Evolutionary conservation across 257 asterid genomes (phyloP).

Genomic region (Knoxia roxburghii): DNA sequence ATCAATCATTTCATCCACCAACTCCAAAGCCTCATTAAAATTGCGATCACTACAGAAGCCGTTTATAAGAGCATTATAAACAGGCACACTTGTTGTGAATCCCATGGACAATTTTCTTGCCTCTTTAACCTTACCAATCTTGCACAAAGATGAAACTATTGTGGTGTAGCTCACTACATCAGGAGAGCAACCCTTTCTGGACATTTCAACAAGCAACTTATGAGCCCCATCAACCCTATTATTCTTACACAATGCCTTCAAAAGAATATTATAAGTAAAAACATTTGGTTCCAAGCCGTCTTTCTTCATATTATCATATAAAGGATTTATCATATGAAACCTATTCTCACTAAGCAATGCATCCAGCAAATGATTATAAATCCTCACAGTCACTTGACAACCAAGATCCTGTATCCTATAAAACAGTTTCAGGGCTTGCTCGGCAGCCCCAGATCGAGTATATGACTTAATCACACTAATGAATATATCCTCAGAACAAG

Average conservation of each 20-base stretch:
- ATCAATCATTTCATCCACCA: conserved; percentile 54
- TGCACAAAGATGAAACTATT: conserved; percentile 67
- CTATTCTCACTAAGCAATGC: conserved; percentile 72
- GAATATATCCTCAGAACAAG: conserved; percentile 62
- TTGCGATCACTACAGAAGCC: conserved; percentile 55
- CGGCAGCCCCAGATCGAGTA: conserved; percentile 41
- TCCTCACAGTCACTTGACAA: conserved; percentile 68
- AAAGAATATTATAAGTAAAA: conserved; percentile 70
- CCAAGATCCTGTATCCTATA: conserved; percentile 75
- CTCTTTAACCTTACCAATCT: conserved; percentile 46
- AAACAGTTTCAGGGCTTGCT: conserved; percentile 69
- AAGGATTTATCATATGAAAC: conserved; percentile 66
- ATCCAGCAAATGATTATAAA: conserved; percentile 76
- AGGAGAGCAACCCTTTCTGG: conserved; percentile 69
- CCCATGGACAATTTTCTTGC: conserved; percentile 55
- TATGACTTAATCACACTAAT: conserved; percentile 59
- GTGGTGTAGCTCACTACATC: conserved; percentile 85
- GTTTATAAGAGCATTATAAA: conserved; percentile 60
- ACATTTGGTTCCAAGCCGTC: conserved; percentile 87
- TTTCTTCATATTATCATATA: conserved; percentile 74
- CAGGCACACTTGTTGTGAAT: conserved; percentile 45
- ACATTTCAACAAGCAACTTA: conserved; percentile 81
- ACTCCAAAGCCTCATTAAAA: conserved; percentile 40
- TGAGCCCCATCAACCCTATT: conserved; percentile 58
- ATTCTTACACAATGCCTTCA: conserved; percentile 85